Conservation (phyloP, 1,284 basidiomycete species). For the Microbotryum scabiosae region DNA sequence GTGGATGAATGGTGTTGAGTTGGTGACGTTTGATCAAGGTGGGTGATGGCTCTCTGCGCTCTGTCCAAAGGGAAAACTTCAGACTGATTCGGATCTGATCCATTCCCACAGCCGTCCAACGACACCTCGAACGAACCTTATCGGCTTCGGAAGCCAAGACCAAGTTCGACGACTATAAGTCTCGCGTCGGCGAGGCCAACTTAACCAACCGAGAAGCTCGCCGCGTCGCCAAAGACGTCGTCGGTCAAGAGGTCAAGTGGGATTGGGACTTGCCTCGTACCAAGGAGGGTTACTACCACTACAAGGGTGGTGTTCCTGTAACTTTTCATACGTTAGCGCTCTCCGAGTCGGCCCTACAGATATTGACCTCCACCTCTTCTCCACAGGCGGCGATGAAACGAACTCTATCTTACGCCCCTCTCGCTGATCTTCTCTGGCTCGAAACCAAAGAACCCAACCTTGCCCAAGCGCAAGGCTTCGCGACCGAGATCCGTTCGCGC, state of each 20-base stretch:
- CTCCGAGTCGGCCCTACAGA: no score
- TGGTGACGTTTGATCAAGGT: slow-evolving; percentile 81
- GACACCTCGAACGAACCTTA: slow-evolving; percentile 48
- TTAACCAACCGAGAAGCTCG: slow-evolving; percentile 69
- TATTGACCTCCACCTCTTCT: no score
- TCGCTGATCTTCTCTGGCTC: slow-evolving; percentile 77
- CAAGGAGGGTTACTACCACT: slow-evolving; percentile 85
- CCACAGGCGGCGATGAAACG: slow-evolving; percentile 67
- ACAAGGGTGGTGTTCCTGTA: slow-evolving; percentile 67
- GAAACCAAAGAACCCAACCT: slow-evolving; percentile 82
- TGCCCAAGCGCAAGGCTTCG: slow-evolving; percentile 68
- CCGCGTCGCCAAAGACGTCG: slow-evolving; percentile 59
- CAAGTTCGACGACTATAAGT: slow-evolving; percentile 54
- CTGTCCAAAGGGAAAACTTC: no score
- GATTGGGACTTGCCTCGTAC: slow-evolving; percentile 81
- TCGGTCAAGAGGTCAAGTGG: slow-evolving; percentile 67
- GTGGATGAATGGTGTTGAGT: slow-evolving; percentile 63
- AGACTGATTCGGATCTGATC: neutral
- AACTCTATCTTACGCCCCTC: slow-evolving; percentile 66
- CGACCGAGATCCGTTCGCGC: slow-evolving; percentile 61
- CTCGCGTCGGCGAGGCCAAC: slow-evolving; percentile 48
- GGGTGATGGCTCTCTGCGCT: slow-evolving; percentile 15
- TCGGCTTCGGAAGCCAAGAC: slow-evolving; percentile 51
- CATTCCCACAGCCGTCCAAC: slow-evolving; percentile 36
- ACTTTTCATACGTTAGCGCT: no score